Conservation (phyloP, 768 basidiomycete species). For the Roridomyces roridus region DNA sequence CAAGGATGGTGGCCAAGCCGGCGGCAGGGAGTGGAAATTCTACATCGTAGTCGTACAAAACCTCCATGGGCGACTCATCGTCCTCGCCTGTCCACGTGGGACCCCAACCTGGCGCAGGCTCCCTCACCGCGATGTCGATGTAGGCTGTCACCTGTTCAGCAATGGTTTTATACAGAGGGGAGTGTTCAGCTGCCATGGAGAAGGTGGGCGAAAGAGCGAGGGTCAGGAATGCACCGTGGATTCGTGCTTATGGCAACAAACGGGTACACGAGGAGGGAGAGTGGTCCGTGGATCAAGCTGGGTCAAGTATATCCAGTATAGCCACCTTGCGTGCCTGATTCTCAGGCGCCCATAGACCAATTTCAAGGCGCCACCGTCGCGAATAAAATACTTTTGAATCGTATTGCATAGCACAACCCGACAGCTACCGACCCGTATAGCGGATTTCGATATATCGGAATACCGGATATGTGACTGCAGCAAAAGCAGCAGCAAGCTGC, state of each 20-base stretch:
- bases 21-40: constrained; percentile 5
- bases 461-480: constrained; percentile 53
- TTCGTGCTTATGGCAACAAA: background rate
- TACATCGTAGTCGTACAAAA: constrained; percentile 14
- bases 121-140: constrained; percentile 18
- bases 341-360: too few species aligned
- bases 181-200: constrained; percentile 15
- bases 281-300: too few species aligned
- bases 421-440: constrained; percentile 37
- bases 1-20: constrained; percentile 13
- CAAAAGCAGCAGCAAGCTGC: constrained; percentile 51
- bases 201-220: constrained; percentile 7
- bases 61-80: constrained; percentile 11
- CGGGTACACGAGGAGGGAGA: too few species aligned
- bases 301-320: too few species aligned
- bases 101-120: constrained; percentile 1
- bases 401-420: too few species aligned
- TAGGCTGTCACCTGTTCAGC: constrained; percentile 18
- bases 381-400: too few species aligned
- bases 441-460: constrained; percentile 56
- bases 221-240: too few species aligned
- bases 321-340: too few species aligned
- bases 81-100: background rate
- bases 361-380: too few species aligned
- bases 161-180: constrained; percentile 14